Evolutionary conservation across 2,329 filamentous ascomycete species (phyloP).

Genomic region (Torrubiella hemipterigena): DNA sequence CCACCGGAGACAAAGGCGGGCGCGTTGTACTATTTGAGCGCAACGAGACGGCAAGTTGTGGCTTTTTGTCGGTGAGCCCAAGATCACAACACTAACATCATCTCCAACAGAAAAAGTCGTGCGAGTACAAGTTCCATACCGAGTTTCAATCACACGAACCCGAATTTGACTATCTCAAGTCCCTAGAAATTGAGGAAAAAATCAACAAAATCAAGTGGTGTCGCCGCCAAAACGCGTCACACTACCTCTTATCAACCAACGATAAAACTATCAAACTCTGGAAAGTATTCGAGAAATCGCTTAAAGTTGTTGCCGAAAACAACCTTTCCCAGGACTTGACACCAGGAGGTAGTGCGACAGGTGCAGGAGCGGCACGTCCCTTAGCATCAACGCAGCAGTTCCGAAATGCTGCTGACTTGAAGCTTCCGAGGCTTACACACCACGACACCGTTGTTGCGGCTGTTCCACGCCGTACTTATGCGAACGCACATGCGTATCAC

Average conservation of each 20-base stretch:
- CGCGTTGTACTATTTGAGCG: constrained; percentile 79
- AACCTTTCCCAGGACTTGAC: constrained; percentile 93
- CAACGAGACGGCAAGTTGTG: constrained; percentile 73
- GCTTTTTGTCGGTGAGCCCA: constrained; percentile 1
- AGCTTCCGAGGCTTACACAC: constrained; percentile 90
- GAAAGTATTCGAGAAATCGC: constrained; percentile 99
- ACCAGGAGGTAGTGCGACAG: constrained; percentile 58
- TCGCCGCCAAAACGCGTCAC: constrained; percentile 91
- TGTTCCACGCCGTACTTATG: constrained; percentile 89
- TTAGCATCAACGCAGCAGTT: constrained; percentile 59
- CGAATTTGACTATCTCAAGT: constrained; percentile 98
- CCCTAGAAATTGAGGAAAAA: constrained; percentile 98
- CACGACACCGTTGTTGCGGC: constrained; percentile 97
- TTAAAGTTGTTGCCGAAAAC: constrained; percentile 98
- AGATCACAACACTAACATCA: constrained; percentile 17
- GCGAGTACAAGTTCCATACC: constrained; percentile 99
- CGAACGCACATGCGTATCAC: constrained; percentile 97
- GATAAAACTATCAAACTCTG: constrained; percentile 99
- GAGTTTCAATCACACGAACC: constrained; percentile 99
- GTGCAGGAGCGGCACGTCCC: constrained; percentile 64
- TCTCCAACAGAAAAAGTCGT: constrained; percentile 84
- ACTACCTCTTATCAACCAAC: constrained; percentile 96
- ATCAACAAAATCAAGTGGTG: constrained; percentile 99
- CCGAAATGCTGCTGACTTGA: constrained; percentile 70
- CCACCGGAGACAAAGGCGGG: constrained; percentile 82